These are phyloP conservation scores for Calonectria pteridis DNA, from an alignment of 2,329 filamentous ascomycete genomes.

Conservation along the genomic window DNA sequence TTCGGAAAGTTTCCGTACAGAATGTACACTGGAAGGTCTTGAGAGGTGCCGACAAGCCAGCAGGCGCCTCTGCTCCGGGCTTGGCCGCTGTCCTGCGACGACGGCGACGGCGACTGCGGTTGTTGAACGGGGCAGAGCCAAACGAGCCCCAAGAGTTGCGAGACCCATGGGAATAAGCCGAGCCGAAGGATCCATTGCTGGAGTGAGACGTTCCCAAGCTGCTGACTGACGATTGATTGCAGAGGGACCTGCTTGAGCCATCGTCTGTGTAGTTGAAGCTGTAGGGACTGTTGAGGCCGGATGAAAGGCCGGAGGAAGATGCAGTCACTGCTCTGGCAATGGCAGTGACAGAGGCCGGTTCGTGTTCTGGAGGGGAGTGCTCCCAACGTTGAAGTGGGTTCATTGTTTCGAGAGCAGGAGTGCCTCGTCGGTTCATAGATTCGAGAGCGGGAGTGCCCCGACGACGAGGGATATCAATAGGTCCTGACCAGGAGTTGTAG, in stretches of 20 bases:
- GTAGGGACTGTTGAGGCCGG: constrained; percentile 69
- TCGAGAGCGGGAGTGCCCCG: constrained; percentile 67
- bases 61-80: constrained; percentile 50
- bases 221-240: constrained; percentile 70
- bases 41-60: constrained; percentile 55
- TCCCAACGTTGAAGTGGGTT: constrained; percentile 71
- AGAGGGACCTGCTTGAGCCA: constrained; percentile 68
- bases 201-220: constrained; percentile 73
- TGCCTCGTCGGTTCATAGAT: constrained; percentile 59
- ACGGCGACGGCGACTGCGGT: constrained; percentile 62
- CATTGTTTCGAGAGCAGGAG: constrained; percentile 60
- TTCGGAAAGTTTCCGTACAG: constrained; percentile 76
- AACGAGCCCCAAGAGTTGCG: constrained; percentile 68
- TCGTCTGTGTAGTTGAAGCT: constrained; percentile 72
- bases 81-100: constrained; percentile 58
- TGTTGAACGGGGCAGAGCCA: constrained; percentile 56
- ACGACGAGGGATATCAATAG: constrained; percentile 80
- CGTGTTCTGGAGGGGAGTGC: constrained; percentile 70
- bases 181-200: constrained; percentile 69
- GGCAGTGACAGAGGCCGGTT: constrained; percentile 69
- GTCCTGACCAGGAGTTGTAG: constrained; percentile 68
- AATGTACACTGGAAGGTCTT: constrained; percentile 77
- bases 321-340: constrained; percentile 70
- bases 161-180: constrained; percentile 70
- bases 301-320: constrained; percentile 64